phyloP scores from a whole-genome alignment of 495 filamentous ascomycete genomes.

The Podospora tetraspora region DNA sequence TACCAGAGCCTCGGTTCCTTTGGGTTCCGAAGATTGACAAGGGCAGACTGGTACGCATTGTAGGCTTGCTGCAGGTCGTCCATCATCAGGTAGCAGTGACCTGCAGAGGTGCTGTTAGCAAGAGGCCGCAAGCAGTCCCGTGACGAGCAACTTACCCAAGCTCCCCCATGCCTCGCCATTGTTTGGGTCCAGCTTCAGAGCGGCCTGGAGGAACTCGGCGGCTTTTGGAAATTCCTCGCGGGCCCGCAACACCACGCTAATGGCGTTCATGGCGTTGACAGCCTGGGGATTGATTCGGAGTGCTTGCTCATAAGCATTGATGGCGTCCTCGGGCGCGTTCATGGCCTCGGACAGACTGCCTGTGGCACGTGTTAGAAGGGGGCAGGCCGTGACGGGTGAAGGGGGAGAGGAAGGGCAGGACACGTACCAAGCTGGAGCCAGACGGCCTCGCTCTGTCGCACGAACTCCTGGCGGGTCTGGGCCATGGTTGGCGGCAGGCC shows the following conservation, averaged over 20 bases:
- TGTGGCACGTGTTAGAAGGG: conserved; percentile 36
- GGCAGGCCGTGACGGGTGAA: not conserved
- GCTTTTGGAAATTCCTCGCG: conserved; percentile 93
- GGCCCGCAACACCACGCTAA: conserved; percentile 81
- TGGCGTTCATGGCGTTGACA: conserved; percentile 88
- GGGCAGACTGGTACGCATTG: conserved; percentile 91
- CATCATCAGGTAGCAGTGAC: conserved; percentile 99
- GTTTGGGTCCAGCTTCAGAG: conserved; percentile 78
- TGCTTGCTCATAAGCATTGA: conserved; percentile 82
- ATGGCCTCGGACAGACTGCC: conserved; percentile 82
- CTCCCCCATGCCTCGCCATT: conserved; percentile 98
- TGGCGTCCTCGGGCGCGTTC: conserved; percentile 82
- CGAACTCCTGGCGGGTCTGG: conserved; percentile 41
- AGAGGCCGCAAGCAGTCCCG: not conserved
- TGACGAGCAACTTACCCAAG: conserved; percentile 55
- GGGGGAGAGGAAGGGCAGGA: not conserved
- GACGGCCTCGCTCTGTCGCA: conserved; percentile 69
- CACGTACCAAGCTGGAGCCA: conserved; percentile 88
- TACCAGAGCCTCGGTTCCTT: conserved; percentile 99
- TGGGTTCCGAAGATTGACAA: conserved; percentile 89
- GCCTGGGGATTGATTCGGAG: conserved; percentile 84
- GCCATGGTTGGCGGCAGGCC: conserved; percentile 29
- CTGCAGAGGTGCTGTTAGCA: conserved; percentile 36
- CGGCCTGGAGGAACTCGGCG: conserved; percentile 85
- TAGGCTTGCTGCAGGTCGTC: conserved; percentile 97